These are phyloP conservation scores for Phytophthora citrophthora DNA, from an alignment of 352 stramenopile species.

Conservation along the genomic window DNA sequence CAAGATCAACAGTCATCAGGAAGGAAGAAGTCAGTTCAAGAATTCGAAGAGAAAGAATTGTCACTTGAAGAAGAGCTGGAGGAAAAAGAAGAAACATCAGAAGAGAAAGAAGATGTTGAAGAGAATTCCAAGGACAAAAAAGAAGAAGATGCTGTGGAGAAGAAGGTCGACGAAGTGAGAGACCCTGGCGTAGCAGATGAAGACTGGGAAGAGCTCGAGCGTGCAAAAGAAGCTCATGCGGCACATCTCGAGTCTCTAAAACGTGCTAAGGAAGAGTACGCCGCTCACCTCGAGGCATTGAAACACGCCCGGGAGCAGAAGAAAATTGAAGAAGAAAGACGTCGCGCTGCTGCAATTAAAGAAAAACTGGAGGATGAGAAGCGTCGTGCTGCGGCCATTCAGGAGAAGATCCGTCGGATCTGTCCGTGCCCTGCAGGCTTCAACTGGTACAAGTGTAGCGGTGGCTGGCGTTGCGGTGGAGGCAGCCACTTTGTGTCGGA, in stretches of 20 bases:
- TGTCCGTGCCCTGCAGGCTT: constrained; percentile 72
- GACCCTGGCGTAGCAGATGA: constrained; percentile 69
- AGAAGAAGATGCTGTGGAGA: constrained; percentile 15
- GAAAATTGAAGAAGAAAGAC: constrained; percentile 34
- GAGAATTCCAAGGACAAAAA: constrained; percentile 31
- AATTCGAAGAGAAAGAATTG: constrained; percentile 11
- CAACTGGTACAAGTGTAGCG: constrained; percentile 61
- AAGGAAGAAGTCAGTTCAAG: neutral
- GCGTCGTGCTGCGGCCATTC: constrained; percentile 42
- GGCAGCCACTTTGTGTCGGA: constrained; percentile 82
- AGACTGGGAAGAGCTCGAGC: constrained; percentile 72
- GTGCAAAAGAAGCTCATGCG: constrained; percentile 59
- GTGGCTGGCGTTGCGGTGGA: constrained; percentile 81
- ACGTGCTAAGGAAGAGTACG: constrained; percentile 39
- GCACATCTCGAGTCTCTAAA: constrained; percentile 43
- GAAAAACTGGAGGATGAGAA: constrained; percentile 45
- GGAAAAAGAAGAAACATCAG: constrained; percentile 1
- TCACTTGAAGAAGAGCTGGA: constrained; percentile 14
- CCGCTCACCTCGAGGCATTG: constrained; percentile 40
- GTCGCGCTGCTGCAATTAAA: constrained; percentile 33
- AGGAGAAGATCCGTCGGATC: constrained; percentile 70
- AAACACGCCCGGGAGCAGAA: constrained; percentile 38
- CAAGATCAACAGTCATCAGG: neutral
- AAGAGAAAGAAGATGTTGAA: constrained; percentile 7
- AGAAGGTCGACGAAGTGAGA: constrained; percentile 22